Evolutionary conservation across 2,329 filamentous ascomycete species (phyloP).

Genomic region (Macrophomina pseudophaseolina): DNA sequence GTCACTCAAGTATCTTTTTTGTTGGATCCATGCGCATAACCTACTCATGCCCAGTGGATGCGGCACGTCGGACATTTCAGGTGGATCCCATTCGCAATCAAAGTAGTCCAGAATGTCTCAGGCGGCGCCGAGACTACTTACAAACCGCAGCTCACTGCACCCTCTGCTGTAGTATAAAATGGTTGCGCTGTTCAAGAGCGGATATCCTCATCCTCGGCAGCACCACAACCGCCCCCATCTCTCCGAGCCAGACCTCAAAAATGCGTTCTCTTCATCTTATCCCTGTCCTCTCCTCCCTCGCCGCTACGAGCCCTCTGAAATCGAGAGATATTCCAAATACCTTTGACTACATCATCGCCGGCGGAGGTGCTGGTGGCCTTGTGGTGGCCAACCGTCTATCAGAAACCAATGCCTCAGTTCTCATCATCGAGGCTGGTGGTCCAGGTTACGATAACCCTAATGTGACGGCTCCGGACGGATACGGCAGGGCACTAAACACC

Average conservation of each 20-base stretch:
- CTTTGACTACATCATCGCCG: slow-evolving; percentile 40
- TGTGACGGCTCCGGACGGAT: slow-evolving; percentile 36
- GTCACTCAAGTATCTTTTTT: not conserved
- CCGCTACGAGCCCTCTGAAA: not conserved
- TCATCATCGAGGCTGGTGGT: slow-evolving; percentile 36
- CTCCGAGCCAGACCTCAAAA: not conserved
- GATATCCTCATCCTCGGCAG: not conserved
- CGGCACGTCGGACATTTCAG: not conserved
- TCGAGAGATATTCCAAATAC: slow-evolving; percentile 17
- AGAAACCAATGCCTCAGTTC: slow-evolving; percentile 53
- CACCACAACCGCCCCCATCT: not conserved
- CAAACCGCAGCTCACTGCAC: not conserved
- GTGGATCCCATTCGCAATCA: not conserved
- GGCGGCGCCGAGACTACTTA: not conserved
- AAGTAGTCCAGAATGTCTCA: not conserved
- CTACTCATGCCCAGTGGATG: not conserved
- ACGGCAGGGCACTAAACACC: slow-evolving; percentile 33
- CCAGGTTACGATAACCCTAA: slow-evolving; percentile 38
- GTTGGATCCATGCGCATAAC: not conserved
- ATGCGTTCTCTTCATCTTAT: not conserved
- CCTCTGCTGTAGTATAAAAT: not conserved
- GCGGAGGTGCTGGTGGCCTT: slow-evolving; percentile 52
- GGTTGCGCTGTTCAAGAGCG: not conserved
- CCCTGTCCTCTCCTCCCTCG: not conserved
- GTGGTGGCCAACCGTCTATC: slow-evolving; percentile 59